Evolutionary conservation across 441 rosid genomes (phyloP).

Genomic region (Populus hybrid): DNA sequence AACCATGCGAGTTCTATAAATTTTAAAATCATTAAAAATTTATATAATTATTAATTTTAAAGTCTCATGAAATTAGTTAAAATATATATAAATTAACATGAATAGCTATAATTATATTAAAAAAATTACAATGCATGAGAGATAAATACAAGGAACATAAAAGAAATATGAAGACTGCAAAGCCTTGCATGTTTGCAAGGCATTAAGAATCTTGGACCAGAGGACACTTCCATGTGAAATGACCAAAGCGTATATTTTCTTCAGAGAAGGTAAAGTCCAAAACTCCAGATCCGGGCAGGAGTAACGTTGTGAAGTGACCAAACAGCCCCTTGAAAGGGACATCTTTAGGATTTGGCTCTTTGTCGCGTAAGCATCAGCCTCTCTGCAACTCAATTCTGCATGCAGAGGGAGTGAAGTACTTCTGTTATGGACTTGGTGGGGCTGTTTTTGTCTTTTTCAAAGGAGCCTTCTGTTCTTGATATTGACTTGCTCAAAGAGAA

Average conservation of each 20-base stretch:
- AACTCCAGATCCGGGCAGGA: neutral
- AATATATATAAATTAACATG: no score
- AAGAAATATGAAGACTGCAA: no score
- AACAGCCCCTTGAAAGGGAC: neutral
- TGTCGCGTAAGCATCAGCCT: neutral
- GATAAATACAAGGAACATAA: no score
- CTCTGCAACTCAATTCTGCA: neutral
- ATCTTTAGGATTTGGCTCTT: no score
- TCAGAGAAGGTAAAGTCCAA: neutral
- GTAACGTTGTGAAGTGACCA: neutral
- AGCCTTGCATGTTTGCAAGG: no score
- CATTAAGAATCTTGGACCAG: no score
- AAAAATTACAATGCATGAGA: no score
- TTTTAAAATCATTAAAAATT: rapidly evolving
- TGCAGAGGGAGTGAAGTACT: neutral
- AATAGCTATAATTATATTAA: no score
- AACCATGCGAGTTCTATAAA: no score
- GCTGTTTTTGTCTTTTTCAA: neutral
- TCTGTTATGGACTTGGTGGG: neutral
- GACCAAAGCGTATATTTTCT: neutral
- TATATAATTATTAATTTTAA: no score
- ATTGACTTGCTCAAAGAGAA: neutral
- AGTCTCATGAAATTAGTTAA: no score
- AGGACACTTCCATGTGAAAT: no score
- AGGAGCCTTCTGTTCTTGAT: neutral